Base-by-base conservation (phyloP, 2,329 filamentous ascomycete species). In the Aspergillus fructus region DNA sequence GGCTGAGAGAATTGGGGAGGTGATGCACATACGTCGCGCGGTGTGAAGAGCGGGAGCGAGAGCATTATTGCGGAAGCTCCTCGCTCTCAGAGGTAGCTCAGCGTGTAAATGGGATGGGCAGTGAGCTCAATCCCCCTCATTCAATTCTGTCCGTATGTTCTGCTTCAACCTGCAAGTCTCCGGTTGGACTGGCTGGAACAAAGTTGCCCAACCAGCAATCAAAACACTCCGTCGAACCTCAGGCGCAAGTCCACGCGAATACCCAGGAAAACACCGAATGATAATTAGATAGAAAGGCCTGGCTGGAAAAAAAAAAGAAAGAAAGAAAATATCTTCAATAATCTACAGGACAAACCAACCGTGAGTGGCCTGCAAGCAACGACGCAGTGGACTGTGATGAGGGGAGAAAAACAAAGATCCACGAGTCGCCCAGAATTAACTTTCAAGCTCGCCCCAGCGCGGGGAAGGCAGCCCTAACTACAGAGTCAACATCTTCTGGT, bases 21-120 rank as follows among this genome's bases (percentile, higher is more conserved):
- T 15, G 13, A 23, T 21, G 54, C 49, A 71, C 83, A 71, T 80
- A 90, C 89, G 68, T 91, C 87, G 75, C 86, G 85, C 50, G 88
- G 89, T 17, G 85, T 83, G 58, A 91, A 81, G 60, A 86, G 84
- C 47, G 87, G 87, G 15, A 90, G 81, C 49, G 86, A 83, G 64
- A 89, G 82, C 82, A 88, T 73, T 40, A 19, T 60, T 53, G 27
- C 9, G 46, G 17, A 37, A 24, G 42, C 33, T 37, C 33, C 15
- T 8, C 7, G 34, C 34, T n/a, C 34, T 37, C 5, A 37, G 34
- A n/a, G 34, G 12, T 15, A 37, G 12, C 34, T n/a, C 34, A 7
- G 15, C 12, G 34, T 37, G 15, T 37, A 15, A n/a, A n/a, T 37
- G 34, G 34, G 34, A n/a, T 37, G 15, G 15, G 13, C 5, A 37